Evolutionary conservation across 148 eudicot species (phyloP), one percentile per base, ranked within the genome.

Genomic region (Arctostaphylos glauca): DNA sequence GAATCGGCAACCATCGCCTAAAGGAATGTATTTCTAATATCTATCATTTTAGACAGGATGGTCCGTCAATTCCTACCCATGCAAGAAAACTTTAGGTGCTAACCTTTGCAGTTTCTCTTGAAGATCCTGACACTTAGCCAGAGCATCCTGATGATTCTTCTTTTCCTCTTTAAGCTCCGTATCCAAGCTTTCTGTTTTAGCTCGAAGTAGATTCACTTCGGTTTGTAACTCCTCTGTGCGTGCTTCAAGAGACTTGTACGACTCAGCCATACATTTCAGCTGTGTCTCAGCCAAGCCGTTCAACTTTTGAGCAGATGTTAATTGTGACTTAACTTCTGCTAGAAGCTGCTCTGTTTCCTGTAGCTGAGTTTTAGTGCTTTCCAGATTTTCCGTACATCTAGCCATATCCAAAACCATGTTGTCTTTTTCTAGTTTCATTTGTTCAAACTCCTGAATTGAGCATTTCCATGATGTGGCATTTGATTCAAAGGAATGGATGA

Each of bases 191-290:
- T 89, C 94, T 62, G 87, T 81, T 83, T 93, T 91, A 5, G 84
- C 83, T 49, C 55, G 86, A 25, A 96, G 88, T 50, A 86, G 85
- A 82, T 91, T 90, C 54, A 93, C 88, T 90, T 94, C 95, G 70
- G 82, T 77, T 79, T 93, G 92, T 48, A 94, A 88, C 81, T 92
- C 92, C 84, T 86, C 97, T 48, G 96, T 92, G 55, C 91, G 92
- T 73, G 85, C 90, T 89, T 96, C 98, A 21, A 94, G 94, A 77
- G 95, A 86, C 76, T 89, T 94, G 84, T 96, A 96, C 0, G 99
- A 96, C 83, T 93, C 98, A 18, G 98, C 93, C 98, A 96, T 94
- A 86, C 99, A 96, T 86, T 94, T 96, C 68, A 96, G 93, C 82
- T 96, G 99, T 82, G 99, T 96, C 87, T 96, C 99, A 38, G 94